Percentiles rank a stretch among this genome's conserved stretches.
Evolutionary conservation across 257 asterid genomes (phyloP).

Genomic region (Haberlea rhodopensis): DNA sequence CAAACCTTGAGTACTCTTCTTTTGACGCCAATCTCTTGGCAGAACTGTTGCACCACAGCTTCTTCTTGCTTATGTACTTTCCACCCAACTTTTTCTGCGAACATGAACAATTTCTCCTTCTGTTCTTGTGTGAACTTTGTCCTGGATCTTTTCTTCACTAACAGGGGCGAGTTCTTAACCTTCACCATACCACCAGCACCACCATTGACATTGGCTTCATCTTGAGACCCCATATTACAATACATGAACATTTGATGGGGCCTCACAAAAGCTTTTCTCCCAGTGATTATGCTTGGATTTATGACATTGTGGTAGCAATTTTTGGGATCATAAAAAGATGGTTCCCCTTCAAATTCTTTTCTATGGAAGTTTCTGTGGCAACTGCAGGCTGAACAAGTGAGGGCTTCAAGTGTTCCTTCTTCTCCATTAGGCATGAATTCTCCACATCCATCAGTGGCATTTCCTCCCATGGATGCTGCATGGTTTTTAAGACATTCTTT

Average conservation of each 20-base stretch:
- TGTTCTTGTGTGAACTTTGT: slow-evolving; percentile 80
- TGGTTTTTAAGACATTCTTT: slow-evolving; percentile 88
- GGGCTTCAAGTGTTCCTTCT: slow-evolving; percentile 70
- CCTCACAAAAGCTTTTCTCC: slow-evolving; percentile 47
- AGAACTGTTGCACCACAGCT: slow-evolving; percentile 69
- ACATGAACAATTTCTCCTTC: slow-evolving; percentile 79
- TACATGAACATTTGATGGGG: slow-evolving; percentile 71
- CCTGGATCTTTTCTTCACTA: slow-evolving; percentile 71
- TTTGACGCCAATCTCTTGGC: slow-evolving; percentile 76
- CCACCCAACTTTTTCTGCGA: slow-evolving; percentile 94
- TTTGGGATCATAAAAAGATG: slow-evolving; percentile 26
- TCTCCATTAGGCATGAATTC: slow-evolving; percentile 94
- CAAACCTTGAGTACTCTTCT: slow-evolving; percentile 85
- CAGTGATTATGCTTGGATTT: slow-evolving; percentile 32
- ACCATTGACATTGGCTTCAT: slow-evolving; percentile 34
- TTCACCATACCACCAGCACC: slow-evolving; percentile 32
- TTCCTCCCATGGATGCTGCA: slow-evolving; percentile 91
- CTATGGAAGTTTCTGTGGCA: slow-evolving; percentile 93
- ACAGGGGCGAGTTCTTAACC: slow-evolving; percentile 35
- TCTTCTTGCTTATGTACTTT: slow-evolving; percentile 85
- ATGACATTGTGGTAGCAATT: slow-evolving; percentile 21
- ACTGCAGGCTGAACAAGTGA: slow-evolving; percentile 82
- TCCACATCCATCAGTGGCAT: slow-evolving; percentile 90
- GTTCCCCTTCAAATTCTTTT: slow-evolving; percentile 65
- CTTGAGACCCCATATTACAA: slow-evolving; percentile 46